Evolutionary conservation across 768 basidiomycete genomes (phyloP).

Genomic region (Auriculariales sp.): DNA sequence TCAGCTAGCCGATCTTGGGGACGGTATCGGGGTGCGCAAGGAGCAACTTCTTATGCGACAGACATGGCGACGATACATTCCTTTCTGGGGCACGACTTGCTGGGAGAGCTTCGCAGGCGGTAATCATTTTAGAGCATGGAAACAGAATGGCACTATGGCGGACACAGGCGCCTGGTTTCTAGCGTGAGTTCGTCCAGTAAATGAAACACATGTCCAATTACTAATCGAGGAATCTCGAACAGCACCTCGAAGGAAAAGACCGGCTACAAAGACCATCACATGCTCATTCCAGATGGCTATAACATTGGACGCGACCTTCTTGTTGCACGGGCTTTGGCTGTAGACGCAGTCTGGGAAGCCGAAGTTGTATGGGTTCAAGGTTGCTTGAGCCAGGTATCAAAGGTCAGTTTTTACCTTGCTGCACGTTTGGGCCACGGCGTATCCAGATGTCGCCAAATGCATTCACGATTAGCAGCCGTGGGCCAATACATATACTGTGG

Average conservation of each 20-base stretch:
- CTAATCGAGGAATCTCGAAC: background rate
- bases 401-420: slow-evolving; percentile 28
- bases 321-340: slow-evolving; percentile 47
- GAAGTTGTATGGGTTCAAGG: slow-evolving; percentile 64
- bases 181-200: slow-evolving; percentile 30
- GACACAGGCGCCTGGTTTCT: slow-evolving; percentile 76
- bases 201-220: background rate
- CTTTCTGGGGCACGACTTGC: slow-evolving; percentile 62
- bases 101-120: slow-evolving; percentile 83
- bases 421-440: background rate
- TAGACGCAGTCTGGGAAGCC: slow-evolving; percentile 55
- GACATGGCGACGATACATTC: slow-evolving; percentile 35
- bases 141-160: slow-evolving; percentile 64
- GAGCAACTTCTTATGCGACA: slow-evolving; percentile 68
- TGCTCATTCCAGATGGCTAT: slow-evolving; percentile 65
- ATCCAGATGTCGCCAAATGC: too few relatives aligned
- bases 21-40: slow-evolving; percentile 54
- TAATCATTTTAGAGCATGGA: slow-evolving; percentile 82
- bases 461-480: too few relatives aligned
- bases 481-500: too few relatives aligned
- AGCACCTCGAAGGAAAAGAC: slow-evolving; percentile 70
- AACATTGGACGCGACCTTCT: slow-evolving; percentile 71
- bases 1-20: slow-evolving; percentile 72
- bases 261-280: slow-evolving; percentile 43
- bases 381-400: slow-evolving; percentile 52